Evolutionary conservation across 73 alveolate species (phyloP).

Genomic region (Diophrys appendiculata): DNA sequence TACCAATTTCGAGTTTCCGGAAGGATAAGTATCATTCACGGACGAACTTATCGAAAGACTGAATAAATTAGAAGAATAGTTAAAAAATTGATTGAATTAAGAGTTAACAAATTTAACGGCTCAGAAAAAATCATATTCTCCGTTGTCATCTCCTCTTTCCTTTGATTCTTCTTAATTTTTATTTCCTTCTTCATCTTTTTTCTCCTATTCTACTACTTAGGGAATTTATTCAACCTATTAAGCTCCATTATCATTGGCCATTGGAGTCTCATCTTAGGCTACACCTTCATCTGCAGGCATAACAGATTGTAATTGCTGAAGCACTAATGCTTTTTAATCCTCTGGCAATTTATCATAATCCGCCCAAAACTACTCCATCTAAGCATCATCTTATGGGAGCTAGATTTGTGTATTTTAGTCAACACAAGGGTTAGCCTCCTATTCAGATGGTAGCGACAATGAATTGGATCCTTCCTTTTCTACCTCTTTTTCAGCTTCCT

Average conservation of each 20-base stretch:
- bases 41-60: background rate
- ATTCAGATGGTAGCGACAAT: background rate
- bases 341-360: background rate
- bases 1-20: slow-evolving; percentile 24
- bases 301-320: background rate
- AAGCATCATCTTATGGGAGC: background rate
- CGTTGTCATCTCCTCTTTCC: background rate
- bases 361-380: background rate
- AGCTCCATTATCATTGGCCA: background rate
- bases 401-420: background rate
- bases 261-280: background rate
- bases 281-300: background rate
- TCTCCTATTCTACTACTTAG: background rate
- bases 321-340: background rate
- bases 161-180: background rate
- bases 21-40: slow-evolving; percentile 16
- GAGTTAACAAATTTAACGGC: background rate
- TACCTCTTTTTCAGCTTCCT: background rate
- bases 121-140: background rate
- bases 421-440: background rate
- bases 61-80: background rate
- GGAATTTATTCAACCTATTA: background rate
- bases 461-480: too few species aligned
- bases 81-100: background rate
- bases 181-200: background rate